A percentile compares a stretch with the other conserved stretches of the same genome.
These are phyloP conservation scores for Ogataea kodamae DNA, from an alignment of 805 yeast species.

Conservation along the genomic window DNA sequence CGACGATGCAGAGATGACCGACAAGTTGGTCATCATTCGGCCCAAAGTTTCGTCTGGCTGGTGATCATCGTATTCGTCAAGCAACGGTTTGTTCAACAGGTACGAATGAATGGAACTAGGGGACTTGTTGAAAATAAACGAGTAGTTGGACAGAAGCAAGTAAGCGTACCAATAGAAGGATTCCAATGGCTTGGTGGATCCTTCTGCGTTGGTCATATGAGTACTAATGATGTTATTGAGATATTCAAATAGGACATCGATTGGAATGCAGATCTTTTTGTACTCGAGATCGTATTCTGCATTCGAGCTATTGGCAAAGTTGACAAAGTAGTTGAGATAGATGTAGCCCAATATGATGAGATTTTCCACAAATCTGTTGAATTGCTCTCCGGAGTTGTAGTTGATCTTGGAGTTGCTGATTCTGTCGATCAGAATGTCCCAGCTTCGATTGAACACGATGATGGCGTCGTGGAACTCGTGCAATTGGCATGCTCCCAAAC, in stretches of 20 bases:
- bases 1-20: slow-evolving; percentile 25
- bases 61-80: slow-evolving; percentile 19
- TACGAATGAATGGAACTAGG: slow-evolving; percentile 38
- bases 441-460: slow-evolving; percentile 40
- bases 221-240: slow-evolving; percentile 45
- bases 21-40: slow-evolving; percentile 23
- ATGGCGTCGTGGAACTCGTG: slow-evolving; percentile 35
- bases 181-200: slow-evolving; percentile 16
- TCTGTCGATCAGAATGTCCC: slow-evolving; percentile 37
- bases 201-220: slow-evolving; percentile 36
- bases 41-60: slow-evolving; percentile 18
- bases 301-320: slow-evolving; percentile 20
- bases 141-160: slow-evolving; percentile 41
- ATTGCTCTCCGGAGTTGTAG: slow-evolving; percentile 29
- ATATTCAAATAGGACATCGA: slow-evolving; percentile 46
- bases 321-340: slow-evolving; percentile 38
- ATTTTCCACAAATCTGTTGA: slow-evolving; percentile 41
- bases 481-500: slow-evolving; percentile 43
- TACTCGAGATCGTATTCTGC: slow-evolving; percentile 11
- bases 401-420: slow-evolving; percentile 28
- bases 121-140: slow-evolving; percentile 36
- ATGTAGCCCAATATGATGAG: slow-evolving; percentile 43
- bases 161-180: slow-evolving; percentile 47
- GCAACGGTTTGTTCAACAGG: slow-evolving; percentile 29
- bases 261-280: slow-evolving; percentile 32